Evolutionary conservation across 225 moss, liverwort and hornwort genomes (phyloP).

Genomic region (Rhytidiadelphus loreus): DNA sequence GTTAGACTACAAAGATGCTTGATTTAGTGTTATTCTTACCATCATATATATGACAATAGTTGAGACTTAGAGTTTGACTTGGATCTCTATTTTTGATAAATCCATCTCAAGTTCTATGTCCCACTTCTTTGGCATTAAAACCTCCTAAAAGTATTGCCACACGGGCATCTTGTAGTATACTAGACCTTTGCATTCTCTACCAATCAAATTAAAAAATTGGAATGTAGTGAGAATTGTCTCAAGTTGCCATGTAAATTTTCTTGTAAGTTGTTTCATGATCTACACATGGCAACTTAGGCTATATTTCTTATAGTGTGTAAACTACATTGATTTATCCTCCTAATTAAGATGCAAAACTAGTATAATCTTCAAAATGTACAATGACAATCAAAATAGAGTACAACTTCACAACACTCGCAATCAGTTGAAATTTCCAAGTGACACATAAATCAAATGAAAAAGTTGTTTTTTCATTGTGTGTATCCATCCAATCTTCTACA

Average conservation of each 20-base stretch:
- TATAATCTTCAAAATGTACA: neutral
- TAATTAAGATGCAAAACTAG: neutral
- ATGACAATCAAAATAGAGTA: too few relatives aligned
- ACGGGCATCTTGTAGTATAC: neutral
- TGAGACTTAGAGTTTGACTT: neutral
- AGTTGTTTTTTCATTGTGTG: fast-evolving
- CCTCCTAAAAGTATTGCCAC: neutral
- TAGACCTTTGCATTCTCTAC: neutral
- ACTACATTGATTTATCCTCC: neutral
- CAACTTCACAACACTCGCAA: too few relatives aligned
- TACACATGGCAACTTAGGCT: neutral
- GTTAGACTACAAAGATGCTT: fast-evolving
- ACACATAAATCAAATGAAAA: neutral
- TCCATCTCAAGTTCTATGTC: neutral
- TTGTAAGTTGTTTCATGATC: fast-evolving
- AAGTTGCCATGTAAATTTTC: neutral
- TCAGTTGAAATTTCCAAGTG: neutral
- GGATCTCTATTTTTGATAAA: neutral
- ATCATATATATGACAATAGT: neutral
- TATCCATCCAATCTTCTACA: neutral
- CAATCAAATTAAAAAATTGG: neutral
- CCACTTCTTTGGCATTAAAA: neutral
- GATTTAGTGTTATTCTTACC: neutral
- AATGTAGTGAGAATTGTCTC: fast-evolving
- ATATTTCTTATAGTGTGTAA: neutral